Conservation (phyloP, 192 early-diverging fungal species). For the Umbelopsis sp. region DNA sequence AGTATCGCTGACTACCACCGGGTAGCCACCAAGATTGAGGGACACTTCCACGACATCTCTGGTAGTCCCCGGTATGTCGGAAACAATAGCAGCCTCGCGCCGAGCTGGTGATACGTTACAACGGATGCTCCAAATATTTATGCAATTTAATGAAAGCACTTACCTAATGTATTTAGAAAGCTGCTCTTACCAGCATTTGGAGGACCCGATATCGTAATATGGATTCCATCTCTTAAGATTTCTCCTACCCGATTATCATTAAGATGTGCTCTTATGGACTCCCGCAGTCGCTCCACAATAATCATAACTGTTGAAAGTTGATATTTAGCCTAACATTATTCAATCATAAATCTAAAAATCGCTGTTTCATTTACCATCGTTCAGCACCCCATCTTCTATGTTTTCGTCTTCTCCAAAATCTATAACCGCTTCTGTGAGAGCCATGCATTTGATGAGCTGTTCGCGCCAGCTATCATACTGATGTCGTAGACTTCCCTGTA, state of each 20-base stretch:
- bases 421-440: constrained; percentile 67
- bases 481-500: constrained; percentile 58
- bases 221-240: constrained; percentile 71
- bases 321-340: neutral
- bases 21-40: constrained; percentile 74
- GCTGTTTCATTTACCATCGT: constrained; percentile 41
- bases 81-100: constrained; percentile 76
- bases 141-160: neutral
- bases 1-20: constrained; percentile 73
- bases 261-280: constrained; percentile 47
- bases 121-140: neutral
- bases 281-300: constrained; percentile 17
- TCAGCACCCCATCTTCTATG: constrained; percentile 69
- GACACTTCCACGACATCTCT: constrained; percentile 76
- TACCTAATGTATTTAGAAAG: constrained; percentile 67
- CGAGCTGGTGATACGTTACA: constrained; percentile 49
- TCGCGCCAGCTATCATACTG: constrained; percentile 68
- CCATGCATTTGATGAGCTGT: constrained; percentile 59
- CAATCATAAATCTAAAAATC: neutral
- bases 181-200: constrained; percentile 82
- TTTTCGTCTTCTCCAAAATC: constrained; percentile 84
- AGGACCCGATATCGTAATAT: constrained; percentile 71
- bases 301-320: neutral
- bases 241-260: constrained; percentile 69
- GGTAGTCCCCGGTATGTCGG: constrained; percentile 74